Percentiles rank a stretch among this genome's conserved stretches.
Conservation (phyloP, 495 filamentous ascomycete genomes). For the Talaromyces adpressus region DNA sequence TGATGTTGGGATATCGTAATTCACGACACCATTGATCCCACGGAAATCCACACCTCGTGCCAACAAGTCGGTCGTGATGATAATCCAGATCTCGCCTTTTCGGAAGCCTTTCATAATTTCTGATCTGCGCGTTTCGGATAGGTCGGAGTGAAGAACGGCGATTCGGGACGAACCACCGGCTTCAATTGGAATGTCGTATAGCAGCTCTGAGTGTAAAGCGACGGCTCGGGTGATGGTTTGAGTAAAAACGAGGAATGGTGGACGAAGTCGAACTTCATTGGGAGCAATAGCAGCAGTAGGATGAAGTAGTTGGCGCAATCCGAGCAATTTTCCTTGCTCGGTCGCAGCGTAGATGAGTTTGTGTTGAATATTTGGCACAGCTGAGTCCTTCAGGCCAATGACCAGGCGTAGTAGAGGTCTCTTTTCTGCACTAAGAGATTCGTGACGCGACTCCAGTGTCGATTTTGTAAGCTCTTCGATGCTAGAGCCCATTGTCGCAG, state of each 20-base stretch:
- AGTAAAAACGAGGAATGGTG: conserved; percentile 89
- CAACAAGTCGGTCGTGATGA: conserved; percentile 91
- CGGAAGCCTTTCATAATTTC: conserved; percentile 84
- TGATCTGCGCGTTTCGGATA: conserved; percentile 68
- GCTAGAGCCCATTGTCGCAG: conserved; percentile 91
- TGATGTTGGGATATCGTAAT: conserved; percentile 91
- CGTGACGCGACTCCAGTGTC: conserved; percentile 48
- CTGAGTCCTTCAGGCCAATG: conserved; percentile 90
- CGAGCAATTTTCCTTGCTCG: conserved; percentile 88
- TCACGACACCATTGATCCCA: conserved; percentile 86
- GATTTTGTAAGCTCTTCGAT: conserved; percentile 70
- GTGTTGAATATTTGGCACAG: conserved; percentile 85
- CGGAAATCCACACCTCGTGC: conserved; percentile 88
- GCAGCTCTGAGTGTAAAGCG: conserved; percentile 80
- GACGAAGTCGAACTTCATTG: conserved; percentile 57
- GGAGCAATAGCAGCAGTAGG: conserved; percentile 54
- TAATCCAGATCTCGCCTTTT: conserved; percentile 87
- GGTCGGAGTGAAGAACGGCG: conserved; percentile 81
- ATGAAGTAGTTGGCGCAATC: conserved; percentile 84
- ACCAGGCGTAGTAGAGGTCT: conserved; percentile 70
- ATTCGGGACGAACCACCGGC: conserved; percentile 82
- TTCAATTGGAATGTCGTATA: conserved; percentile 86
- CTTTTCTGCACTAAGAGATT: conserved; percentile 8
- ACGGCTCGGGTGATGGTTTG: conserved; percentile 87
- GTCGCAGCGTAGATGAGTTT: conserved; percentile 84